Conservation (phyloP, 345 rosid genomes). For the Citrus mangshanensis region DNA sequence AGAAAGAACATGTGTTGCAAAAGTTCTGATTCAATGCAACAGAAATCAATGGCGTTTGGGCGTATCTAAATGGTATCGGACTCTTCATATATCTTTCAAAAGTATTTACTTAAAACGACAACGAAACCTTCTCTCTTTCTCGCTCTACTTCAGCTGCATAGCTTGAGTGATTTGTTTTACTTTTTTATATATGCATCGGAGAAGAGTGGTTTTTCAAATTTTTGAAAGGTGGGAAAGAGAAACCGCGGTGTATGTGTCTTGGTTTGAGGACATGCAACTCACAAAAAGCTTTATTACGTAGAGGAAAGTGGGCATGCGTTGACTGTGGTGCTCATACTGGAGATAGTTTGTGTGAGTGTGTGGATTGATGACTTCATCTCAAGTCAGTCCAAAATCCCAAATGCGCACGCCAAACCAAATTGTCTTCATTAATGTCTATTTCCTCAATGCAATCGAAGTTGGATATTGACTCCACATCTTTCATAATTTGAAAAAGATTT, state of each 20-base stretch:
- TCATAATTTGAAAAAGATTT: background rate
- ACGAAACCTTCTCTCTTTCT: background rate
- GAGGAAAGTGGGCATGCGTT: background rate
- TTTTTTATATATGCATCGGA: background rate
- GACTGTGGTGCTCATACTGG: background rate
- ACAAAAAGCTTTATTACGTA: background rate
- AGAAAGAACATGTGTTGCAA: slow-evolving; percentile 67
- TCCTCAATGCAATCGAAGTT: background rate
- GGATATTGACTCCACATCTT: background rate
- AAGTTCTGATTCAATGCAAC: slow-evolving; percentile 56
- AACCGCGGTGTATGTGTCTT: slow-evolving; percentile 2
- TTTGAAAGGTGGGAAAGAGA: background rate
- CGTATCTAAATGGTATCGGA: background rate
- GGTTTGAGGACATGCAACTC: background rate
- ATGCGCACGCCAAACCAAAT: background rate
- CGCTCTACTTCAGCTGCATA: background rate
- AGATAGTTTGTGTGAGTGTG: background rate
- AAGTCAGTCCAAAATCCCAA: background rate
- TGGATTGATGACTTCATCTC: background rate
- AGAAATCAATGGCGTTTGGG: slow-evolving; percentile 67
- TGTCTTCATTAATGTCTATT: background rate
- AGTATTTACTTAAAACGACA: slow-evolving; percentile 8
- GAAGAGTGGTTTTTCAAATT: slow-evolving; percentile 9
- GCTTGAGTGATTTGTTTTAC: background rate
- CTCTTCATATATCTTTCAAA: slow-evolving; percentile 6